Base-by-base conservation (phyloP, 495 filamentous ascomycete species). In the Penicillium soppii region DNA sequence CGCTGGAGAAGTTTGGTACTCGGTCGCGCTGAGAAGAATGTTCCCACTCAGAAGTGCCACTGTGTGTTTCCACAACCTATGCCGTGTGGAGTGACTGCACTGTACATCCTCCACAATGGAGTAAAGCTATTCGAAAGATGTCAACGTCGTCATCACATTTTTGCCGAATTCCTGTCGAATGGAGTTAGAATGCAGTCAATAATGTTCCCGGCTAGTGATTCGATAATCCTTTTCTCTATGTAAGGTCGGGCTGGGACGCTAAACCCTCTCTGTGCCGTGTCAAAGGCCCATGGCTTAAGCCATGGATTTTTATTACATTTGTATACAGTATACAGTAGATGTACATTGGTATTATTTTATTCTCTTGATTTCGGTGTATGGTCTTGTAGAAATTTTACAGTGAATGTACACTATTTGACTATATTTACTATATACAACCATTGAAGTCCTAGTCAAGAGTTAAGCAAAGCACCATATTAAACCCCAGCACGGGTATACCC, bases 401-500 rank as follows among this genome's bases (percentile, higher is more conserved):
- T 38, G 35, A 35, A 35, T n/a, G n/a, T n/a, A n/a, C n/a, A n/a
- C 25, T 27, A 27, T 27, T 5, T 9, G 4, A 27, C 25, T 40
- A 48, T 42, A 44, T 50, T 25, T n/a, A n/a, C n/a, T n/a, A n/a
- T n/a, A n/a, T n/a, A n/a, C n/a, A n/a, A n/a, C n/a, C n/a, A n/a
- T n/a, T n/a, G n/a, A n/a, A n/a, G n/a, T n/a, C n/a, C n/a, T n/a
- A n/a, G n/a, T n/a, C n/a, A n/a, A n/a, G n/a, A n/a, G n/a, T n/a
- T n/a, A n/a, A n/a, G n/a, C n/a, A n/a, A n/a, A n/a, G n/a, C n/a
- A n/a, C 41, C 47, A 41, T 32, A 49, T 49, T 49, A 32, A n/a
- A 47, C 32, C 44, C 56, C 62, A 55, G 61, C 54, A 61, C 67
- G 65, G 65, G 66, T 66, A 66, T 66, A 67, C 60, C 62, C 67